Conservation (phyloP, 129 eudicot species). For the Lactuca sativa region DNA sequence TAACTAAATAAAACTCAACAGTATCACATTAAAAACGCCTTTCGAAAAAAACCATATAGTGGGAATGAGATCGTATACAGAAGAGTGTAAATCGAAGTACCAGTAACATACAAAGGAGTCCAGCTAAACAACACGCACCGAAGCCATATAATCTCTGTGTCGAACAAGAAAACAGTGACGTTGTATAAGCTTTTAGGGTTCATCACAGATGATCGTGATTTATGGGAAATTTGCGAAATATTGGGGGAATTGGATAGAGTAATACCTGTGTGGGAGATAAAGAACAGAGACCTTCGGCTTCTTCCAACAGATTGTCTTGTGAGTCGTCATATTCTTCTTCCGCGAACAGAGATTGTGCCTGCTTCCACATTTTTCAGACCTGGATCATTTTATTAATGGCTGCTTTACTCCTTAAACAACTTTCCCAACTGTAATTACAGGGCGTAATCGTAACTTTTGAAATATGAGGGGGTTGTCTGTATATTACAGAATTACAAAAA, state of each 20-base stretch:
- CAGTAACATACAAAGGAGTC: constrained; percentile 65
- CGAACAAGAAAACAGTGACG: not conserved
- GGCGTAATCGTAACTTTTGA: not conserved
- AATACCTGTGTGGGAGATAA: constrained; percentile 71
- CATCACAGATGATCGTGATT: constrained; percentile 5
- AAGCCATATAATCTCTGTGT: constrained; percentile 84
- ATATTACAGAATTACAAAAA: not conserved
- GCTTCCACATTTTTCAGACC: constrained; percentile 64
- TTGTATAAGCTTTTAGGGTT: constrained; percentile 8
- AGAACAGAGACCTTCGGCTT: constrained; percentile 52
- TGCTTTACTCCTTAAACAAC: constrained; percentile 14
- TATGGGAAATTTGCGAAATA: not conserved
- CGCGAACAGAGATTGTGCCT: constrained; percentile 37
- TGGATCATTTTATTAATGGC: constrained; percentile 19
- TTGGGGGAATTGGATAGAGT: not conserved
- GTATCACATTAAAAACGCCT: not conserved
- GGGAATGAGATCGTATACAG: not conserved
- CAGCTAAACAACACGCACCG: constrained; percentile 74
- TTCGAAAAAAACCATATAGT: not conserved
- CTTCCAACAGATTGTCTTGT: constrained; percentile 51
- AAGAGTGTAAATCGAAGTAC: constrained; percentile 38
- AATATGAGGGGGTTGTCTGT: constrained; percentile 19
- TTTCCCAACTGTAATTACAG: constrained; percentile 17
- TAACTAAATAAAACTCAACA: not conserved
- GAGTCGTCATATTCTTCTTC: constrained; percentile 50